Conservation (phyloP, 2,329 filamentous ascomycete genomes). For the Aspergillus japonicus region DNA sequence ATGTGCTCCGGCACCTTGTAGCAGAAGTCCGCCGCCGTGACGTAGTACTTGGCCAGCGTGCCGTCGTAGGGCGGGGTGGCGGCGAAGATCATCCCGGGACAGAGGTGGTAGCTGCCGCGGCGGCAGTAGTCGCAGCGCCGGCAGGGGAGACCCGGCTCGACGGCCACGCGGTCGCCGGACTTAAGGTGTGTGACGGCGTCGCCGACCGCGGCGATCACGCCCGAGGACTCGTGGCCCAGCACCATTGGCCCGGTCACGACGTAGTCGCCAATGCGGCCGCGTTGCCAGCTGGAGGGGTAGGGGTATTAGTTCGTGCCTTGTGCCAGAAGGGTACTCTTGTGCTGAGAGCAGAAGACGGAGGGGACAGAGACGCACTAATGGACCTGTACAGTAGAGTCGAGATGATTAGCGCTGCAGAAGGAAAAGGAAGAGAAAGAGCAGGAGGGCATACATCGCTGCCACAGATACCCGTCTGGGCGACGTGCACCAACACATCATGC, state of each 20-base stretch:
- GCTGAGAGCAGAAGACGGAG: too few species aligned
- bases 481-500: constrained; percentile 45
- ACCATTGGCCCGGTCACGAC: constrained; percentile 5
- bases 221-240: constrained; percentile 40
- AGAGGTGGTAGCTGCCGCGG: constrained; percentile 43
- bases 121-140: constrained; percentile 39
- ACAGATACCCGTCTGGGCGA: constrained; percentile 47
- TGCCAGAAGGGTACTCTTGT: too few species aligned
- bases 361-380: too few species aligned
- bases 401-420: too few species aligned
- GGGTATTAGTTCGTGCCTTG: too few species aligned
- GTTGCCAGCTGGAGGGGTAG: too few species aligned
- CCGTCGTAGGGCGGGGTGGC: constrained; percentile 42
- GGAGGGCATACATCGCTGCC: constrained; percentile 36
- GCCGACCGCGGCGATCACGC: constrained; percentile 31
- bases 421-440: too few species aligned
- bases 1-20: too few species aligned
- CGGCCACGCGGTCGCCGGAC: constrained; percentile 36
- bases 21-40: constrained; percentile 38
- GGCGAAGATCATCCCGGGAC: constrained; percentile 41
- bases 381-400: too few species aligned
- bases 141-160: constrained; percentile 41
- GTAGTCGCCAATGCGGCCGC: too few species aligned
- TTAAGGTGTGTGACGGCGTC: constrained; percentile 25
- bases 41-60: constrained; percentile 41